Percentiles rank a stretch among this genome's conserved stretches.
phyloP scores from a whole-genome alignment of 2,329 filamentous ascomycete species.

The Aspergillus sp. region DNA sequence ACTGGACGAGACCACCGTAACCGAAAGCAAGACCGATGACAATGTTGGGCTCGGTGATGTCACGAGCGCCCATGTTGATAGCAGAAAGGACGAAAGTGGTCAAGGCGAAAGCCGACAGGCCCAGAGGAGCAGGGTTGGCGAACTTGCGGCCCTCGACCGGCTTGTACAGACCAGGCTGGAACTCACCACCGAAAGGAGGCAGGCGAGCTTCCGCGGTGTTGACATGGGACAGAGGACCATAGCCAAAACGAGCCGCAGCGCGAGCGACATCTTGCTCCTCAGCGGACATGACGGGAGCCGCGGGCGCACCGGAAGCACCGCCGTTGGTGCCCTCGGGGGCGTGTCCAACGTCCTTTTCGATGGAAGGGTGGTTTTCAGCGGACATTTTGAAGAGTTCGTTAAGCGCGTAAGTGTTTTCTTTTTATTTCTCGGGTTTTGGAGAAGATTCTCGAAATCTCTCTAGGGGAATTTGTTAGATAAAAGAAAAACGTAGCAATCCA shows the following conservation, averaged over 20 bases:
- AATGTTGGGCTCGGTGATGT: slow-evolving; percentile 55
- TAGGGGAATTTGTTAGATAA: neutral
- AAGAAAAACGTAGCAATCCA: slow-evolving; percentile 6
- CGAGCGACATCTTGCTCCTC: slow-evolving; percentile 39
- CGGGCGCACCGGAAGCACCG: slow-evolving; percentile 2
- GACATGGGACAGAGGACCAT: slow-evolving; percentile 45
- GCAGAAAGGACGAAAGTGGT: slow-evolving; percentile 72
- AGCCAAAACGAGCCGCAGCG: slow-evolving; percentile 41
- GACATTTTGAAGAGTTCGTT: slow-evolving; percentile 17
- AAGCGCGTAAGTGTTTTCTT: neutral
- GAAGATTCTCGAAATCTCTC: neutral
- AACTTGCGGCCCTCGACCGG: slow-evolving; percentile 59
- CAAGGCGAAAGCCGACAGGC: slow-evolving; percentile 69
- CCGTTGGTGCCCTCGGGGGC: slow-evolving; percentile 2
- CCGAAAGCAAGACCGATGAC: slow-evolving; percentile 62
- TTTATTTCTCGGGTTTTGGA: neutral
- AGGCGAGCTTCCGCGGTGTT: slow-evolving; percentile 41
- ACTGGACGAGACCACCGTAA: slow-evolving; percentile 71
- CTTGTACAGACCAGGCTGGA: slow-evolving; percentile 63
- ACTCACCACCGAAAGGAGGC: slow-evolving; percentile 61
- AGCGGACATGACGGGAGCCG: slow-evolving; percentile 31
- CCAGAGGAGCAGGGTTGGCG: slow-evolving; percentile 70
- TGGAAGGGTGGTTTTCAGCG: slow-evolving; percentile 11
- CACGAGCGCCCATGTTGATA: slow-evolving; percentile 61
- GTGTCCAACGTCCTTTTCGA: slow-evolving; percentile 26